Percentiles rank a stretch among this genome's conserved stretches.
Evolutionary conservation across 2,329 filamentous ascomycete species (phyloP).

Genomic region (Aspergillus jensenii): DNA sequence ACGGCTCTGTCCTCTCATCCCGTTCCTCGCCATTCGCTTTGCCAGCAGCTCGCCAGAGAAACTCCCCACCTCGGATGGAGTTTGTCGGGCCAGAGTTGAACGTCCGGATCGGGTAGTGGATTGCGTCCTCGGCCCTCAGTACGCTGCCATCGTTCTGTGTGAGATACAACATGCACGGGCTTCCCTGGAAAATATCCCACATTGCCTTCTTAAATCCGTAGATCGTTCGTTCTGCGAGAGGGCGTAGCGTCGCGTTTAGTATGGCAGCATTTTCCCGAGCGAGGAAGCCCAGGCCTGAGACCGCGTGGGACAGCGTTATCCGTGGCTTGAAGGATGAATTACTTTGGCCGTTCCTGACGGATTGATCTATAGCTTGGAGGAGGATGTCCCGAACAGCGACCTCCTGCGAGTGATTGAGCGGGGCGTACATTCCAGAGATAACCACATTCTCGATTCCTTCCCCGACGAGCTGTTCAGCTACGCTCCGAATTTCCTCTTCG

Average conservation of each 20-base stretch:
- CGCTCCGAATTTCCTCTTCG: neutral
- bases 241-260: constrained; percentile 50
- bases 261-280: constrained; percentile 54
- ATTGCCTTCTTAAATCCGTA: constrained; percentile 49
- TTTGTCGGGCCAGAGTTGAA: constrained; percentile 57
- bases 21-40: neutral
- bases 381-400: neutral
- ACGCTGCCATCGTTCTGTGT: constrained; percentile 56
- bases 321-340: neutral
- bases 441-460: constrained; percentile 5
- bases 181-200: constrained; percentile 40
- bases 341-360: neutral
- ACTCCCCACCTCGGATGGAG: constrained; percentile 49
- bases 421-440: constrained; percentile 11
- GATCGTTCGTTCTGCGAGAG: constrained; percentile 49
- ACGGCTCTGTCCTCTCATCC: neutral
- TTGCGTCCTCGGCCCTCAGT: constrained; percentile 47
- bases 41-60: constrained; percentile 6
- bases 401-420: constrained; percentile 4
- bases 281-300: constrained; percentile 50
- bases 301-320: constrained; percentile 18
- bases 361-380: neutral
- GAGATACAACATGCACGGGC: constrained; percentile 45
- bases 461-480: neutral
- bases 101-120: constrained; percentile 51